Conservation (phyloP, 2,329 filamentous ascomycete species). For the Fusarium sp. region DNA sequence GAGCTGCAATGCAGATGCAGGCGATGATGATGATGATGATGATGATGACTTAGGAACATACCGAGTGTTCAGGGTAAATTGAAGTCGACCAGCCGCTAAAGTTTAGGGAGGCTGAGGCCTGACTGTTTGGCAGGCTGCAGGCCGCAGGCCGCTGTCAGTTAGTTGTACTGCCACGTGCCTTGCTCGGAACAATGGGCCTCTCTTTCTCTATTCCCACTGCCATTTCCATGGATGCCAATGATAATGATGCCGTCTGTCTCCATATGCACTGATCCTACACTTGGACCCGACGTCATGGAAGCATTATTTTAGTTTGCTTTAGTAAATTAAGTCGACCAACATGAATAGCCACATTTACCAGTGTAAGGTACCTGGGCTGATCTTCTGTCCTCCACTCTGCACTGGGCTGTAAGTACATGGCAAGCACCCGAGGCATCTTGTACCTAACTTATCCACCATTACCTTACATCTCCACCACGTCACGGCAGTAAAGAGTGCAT, state of each 20-base stretch:
- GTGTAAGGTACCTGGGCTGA: neutral
- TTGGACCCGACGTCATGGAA: conserved; percentile 3
- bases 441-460: neutral
- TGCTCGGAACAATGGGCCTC: neutral
- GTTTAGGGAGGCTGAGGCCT: conserved; percentile 23
- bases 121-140: neutral
- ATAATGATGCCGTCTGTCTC: neutral
- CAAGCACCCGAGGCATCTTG: neutral
- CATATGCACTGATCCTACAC: neutral
- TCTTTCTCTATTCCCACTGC: conserved; percentile 9
- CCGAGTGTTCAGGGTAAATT: neutral
- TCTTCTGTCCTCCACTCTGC: neutral
- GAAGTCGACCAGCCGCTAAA: neutral
- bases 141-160: neutral
- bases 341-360: neutral
- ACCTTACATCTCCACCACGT: neutral
- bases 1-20: conserved; percentile 1
- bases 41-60: too few relatives aligned
- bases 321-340: neutral
- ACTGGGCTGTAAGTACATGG: too few relatives aligned
- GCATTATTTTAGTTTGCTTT: neutral
- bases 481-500: conserved; percentile 4
- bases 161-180: conserved; percentile 35
- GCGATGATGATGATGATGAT: neutral
- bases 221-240: neutral